Evolutionary conservation across 2,329 filamentous ascomycete species (phyloP).

Genomic region (Meredithiella fracta): DNA sequence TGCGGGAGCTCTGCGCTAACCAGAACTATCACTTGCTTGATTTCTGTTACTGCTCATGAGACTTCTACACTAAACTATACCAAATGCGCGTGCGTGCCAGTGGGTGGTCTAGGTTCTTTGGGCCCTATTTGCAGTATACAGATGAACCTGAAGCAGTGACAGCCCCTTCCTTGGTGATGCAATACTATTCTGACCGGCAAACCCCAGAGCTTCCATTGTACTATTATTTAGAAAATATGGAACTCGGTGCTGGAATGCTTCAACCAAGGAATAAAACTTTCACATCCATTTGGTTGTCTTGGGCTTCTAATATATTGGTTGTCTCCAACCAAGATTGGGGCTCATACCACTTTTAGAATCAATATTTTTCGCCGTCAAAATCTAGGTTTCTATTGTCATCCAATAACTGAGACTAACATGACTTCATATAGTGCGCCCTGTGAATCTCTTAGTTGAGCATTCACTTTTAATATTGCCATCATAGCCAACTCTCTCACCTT

Average conservation of each 20-base stretch:
- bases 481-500: background rate
- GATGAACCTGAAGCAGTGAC: background rate
- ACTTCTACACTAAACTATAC: background rate
- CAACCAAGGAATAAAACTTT: background rate
- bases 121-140: background rate
- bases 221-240: background rate
- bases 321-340: background rate
- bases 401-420: background rate
- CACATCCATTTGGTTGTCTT: background rate
- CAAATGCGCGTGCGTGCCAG: background rate
- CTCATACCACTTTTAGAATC: background rate
- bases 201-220: background rate
- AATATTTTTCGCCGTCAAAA: background rate
- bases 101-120: background rate
- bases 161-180: background rate
- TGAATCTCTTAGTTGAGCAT: slow-evolving; percentile 14
- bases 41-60: background rate
- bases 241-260: background rate
- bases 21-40: background rate
- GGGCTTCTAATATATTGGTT: slow-evolving; percentile 9
- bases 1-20: background rate
- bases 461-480: slow-evolving; percentile 10
- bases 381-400: background rate
- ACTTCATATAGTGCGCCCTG: background rate
- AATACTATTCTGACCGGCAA: background rate